Percentiles rank a stretch among this genome's conserved stretches.
Evolutionary conservation across 2,329 filamentous ascomycete genomes (phyloP).

Genomic region (Chaetomium sp.): DNA sequence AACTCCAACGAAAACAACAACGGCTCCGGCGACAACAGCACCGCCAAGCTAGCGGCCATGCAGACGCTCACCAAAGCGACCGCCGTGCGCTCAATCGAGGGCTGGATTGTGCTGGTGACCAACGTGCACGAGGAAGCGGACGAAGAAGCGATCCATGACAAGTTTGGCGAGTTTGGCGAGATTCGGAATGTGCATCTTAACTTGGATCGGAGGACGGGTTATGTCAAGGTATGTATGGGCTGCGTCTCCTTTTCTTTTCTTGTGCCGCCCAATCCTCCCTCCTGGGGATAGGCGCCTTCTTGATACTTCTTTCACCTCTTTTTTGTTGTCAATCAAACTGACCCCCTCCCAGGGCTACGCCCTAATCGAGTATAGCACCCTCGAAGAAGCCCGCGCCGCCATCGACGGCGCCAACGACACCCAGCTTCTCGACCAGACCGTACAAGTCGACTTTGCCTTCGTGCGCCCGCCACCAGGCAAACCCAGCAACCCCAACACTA

Average conservation of each 20-base stretch:
- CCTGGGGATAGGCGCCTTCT: not conserved
- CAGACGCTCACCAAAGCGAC: conserved; percentile 67
- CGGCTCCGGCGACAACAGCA: conserved; percentile 33
- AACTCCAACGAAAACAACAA: conserved; percentile 35
- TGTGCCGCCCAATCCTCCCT: not conserved
- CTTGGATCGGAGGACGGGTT: conserved; percentile 73
- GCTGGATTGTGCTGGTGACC: conserved; percentile 81
- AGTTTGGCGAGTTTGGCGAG: conserved; percentile 77
- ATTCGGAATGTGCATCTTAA: conserved; percentile 85
- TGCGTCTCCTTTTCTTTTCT: not conserved
- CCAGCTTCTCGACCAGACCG: conserved; percentile 74
- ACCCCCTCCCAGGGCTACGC: conserved; percentile 62
- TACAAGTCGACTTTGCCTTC: conserved; percentile 78
- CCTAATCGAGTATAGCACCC: conserved; percentile 74
- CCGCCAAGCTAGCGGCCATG: conserved; percentile 55
- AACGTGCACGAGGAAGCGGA: conserved; percentile 84
- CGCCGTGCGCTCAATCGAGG: conserved; percentile 79
- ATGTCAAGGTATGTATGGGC: conserved; percentile 62
- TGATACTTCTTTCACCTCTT: not conserved
- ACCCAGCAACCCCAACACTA: conserved; percentile 38
- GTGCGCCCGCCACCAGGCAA: conserved; percentile 68
- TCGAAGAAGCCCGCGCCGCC: conserved; percentile 72
- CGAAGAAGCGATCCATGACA: conserved; percentile 74
- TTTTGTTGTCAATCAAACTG: not conserved
- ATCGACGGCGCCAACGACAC: conserved; percentile 72